Evolutionary conservation across 2,329 filamentous ascomycete genomes (phyloP).

Genomic region (Neonectria neomacrospora): DNA sequence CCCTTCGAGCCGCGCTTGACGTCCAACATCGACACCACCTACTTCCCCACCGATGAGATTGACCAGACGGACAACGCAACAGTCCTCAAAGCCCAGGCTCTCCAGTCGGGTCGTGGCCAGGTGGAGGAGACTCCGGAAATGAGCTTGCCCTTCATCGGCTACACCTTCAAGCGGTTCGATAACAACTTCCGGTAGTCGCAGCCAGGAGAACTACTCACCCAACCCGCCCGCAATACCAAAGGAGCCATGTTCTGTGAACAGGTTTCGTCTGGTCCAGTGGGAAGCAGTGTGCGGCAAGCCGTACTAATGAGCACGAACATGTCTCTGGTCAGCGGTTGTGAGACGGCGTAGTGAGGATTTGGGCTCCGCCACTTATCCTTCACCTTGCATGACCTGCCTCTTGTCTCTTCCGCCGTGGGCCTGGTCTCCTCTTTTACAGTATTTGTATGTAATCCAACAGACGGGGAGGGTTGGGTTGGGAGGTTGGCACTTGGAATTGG

Average conservation of each 20-base stretch:
- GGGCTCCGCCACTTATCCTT: neutral
- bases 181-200: slow-evolving; percentile 69
- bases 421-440: slow-evolving; percentile 20
- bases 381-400: slow-evolving; percentile 1
- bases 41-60: slow-evolving; percentile 99
- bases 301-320: neutral
- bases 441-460: slow-evolving; percentile 21
- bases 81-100: slow-evolving; percentile 83
- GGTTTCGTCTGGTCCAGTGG: slow-evolving; percentile 9
- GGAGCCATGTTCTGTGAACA: slow-evolving; percentile 37
- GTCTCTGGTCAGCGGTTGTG: slow-evolving; percentile 11
- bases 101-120: slow-evolving; percentile 68
- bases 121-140: slow-evolving; percentile 89
- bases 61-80: slow-evolving; percentile 95
- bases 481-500: slow-evolving; percentile 32
- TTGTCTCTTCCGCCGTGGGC: slow-evolving; percentile 15
- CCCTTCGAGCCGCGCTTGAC: slow-evolving; percentile 95
- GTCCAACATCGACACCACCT: slow-evolving; percentile 94
- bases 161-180: slow-evolving; percentile 92
- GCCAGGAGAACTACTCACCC: slow-evolving; percentile 12
- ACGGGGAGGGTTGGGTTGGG: slow-evolving; percentile 15
- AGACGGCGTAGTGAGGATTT: slow-evolving; percentile 12
- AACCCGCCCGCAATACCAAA: slow-evolving; percentile 4
- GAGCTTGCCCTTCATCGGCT: slow-evolving; percentile 79
- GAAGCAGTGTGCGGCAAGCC: slow-evolving; percentile 1